These are phyloP conservation scores for Linnemannia hyalina DNA, from an alignment of 192 early-diverging fungal genomes.

Conservation along the genomic window DNA sequence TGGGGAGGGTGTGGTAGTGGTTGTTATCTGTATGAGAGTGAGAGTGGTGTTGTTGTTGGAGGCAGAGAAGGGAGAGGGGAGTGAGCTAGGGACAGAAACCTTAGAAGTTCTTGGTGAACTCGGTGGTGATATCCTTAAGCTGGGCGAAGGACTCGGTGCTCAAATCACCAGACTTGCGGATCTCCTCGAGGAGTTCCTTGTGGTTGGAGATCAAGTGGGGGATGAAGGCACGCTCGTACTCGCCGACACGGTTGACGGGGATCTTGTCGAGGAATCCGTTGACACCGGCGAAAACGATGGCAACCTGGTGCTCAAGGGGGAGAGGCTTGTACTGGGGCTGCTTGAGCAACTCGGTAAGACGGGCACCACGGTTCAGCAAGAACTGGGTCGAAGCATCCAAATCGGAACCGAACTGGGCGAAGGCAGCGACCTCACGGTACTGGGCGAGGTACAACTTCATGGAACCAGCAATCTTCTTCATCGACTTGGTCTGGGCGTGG, in stretches of 20 bases:
- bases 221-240: constrained; percentile 93
- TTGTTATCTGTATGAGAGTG: constrained; percentile 3
- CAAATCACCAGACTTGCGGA: constrained; percentile 92
- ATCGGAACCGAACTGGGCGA: constrained; percentile 99
- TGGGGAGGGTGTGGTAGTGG: not conserved
- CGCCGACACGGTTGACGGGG: constrained; percentile 91
- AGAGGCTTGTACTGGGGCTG: constrained; percentile 98
- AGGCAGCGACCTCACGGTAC: constrained; percentile 99
- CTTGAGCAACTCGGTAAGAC: constrained; percentile 99
- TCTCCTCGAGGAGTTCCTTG: constrained; percentile 87
- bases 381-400: constrained; percentile 99
- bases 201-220: constrained; percentile 92
- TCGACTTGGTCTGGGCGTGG: constrained; percentile 99
- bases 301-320: constrained; percentile 97
- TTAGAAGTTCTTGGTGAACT: constrained; percentile 86
- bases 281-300: constrained; percentile 99
- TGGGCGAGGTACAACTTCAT: constrained; percentile 99
- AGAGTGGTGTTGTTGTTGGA: constrained; percentile 3
- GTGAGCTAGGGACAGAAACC: constrained; percentile 13
- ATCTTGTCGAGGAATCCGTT: constrained; percentile 99
- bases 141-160: constrained; percentile 91
- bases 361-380: constrained; percentile 99
- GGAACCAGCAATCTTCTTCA: constrained; percentile 99
- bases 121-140: constrained; percentile 88
- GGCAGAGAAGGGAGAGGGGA: constrained; percentile 4